Percentiles rank a stretch among this genome's conserved stretches.
Conservation (phyloP, 164 flowering plant species). For the Tinospora cordifolia region DNA sequence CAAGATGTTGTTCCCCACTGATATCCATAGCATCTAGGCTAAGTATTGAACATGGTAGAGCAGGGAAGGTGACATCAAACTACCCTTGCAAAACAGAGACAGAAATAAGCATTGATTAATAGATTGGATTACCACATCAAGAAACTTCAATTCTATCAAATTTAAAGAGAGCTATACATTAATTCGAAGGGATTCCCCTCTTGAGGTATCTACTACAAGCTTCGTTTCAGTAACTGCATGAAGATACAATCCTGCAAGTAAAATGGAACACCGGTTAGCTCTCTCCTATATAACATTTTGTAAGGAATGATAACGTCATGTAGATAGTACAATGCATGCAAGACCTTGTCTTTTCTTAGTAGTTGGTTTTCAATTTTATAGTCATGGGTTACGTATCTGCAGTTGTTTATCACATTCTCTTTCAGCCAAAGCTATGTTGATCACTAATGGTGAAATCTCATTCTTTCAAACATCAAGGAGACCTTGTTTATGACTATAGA, state of each 20-base stretch:
- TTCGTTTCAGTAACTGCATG: conserved; percentile 43
- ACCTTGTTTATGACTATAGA: no score
- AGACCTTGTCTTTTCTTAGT: no score
- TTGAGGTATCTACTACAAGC: conserved; percentile 56
- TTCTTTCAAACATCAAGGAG: no score
- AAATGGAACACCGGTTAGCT: not conserved
- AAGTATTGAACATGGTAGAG: conserved; percentile 58
- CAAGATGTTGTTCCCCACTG: conserved; percentile 79
- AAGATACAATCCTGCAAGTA: conserved; percentile 42
- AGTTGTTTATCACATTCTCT: no score
- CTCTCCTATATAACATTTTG: no score
- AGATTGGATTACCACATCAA: not conserved
- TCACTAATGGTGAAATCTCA: no score
- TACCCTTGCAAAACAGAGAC: conserved; percentile 27
- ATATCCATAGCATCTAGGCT: conserved; percentile 81
- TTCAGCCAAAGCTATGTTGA: no score
- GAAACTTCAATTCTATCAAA: not conserved
- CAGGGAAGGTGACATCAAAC: conserved; percentile 87
- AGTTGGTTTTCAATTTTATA: no score
- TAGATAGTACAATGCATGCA: no score
- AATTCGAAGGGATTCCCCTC: conserved; percentile 48
- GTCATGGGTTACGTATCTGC: no score
- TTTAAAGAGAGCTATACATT: conserved; percentile 22
- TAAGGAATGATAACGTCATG: no score
- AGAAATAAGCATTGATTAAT: not conserved